These are phyloP conservation scores for Cryptococcus sp. DNA, from an alignment of 1,284 basidiomycete genomes.

Conservation along the genomic window DNA sequence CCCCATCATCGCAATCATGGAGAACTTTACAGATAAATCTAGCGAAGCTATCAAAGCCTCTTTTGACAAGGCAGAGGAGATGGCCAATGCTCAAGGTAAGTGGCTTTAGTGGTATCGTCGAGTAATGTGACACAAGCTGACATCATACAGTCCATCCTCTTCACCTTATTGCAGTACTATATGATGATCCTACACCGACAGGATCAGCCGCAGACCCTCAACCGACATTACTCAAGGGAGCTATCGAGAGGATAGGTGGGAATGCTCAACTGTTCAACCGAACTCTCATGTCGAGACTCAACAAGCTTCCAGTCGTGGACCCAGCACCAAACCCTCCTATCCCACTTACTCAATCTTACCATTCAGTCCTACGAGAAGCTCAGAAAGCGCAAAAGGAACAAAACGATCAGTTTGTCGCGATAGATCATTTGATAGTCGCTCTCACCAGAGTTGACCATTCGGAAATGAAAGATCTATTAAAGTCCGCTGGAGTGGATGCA, in stretches of 20 bases:
- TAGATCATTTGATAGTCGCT: slow-evolving; percentile 75
- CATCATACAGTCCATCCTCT: slow-evolving; percentile 42
- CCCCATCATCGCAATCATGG: slow-evolving; percentile 23
- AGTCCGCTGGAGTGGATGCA: slow-evolving; percentile 48
- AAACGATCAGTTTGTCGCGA: slow-evolving; percentile 87
- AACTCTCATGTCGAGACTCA: slow-evolving; percentile 38
- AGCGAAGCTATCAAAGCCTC: slow-evolving; percentile 53
- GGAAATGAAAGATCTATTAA: slow-evolving; percentile 49
- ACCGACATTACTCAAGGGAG: slow-evolving; percentile 39
- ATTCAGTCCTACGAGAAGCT: slow-evolving; percentile 73
- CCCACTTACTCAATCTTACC: slow-evolving; percentile 58
- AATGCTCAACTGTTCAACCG: slow-evolving; percentile 42
- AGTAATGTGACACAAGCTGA: slow-evolving; percentile 8
- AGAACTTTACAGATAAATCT: slow-evolving; percentile 49
- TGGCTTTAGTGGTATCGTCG: not conserved
- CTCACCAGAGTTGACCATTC: slow-evolving; percentile 55
- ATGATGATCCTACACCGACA: slow-evolving; percentile 32
- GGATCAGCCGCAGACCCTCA: slow-evolving; percentile 13
- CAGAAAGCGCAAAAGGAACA: slow-evolving; percentile 71
- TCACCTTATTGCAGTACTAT: slow-evolving; percentile 44
- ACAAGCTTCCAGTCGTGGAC: slow-evolving; percentile 69
- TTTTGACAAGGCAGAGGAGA: slow-evolving; percentile 48
- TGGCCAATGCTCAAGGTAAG: slow-evolving; percentile 42
- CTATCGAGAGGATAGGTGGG: slow-evolving; percentile 43
- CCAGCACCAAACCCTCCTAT: slow-evolving; percentile 74